Evolutionary conservation across 768 basidiomycete species (phyloP).

Genomic region (Rubroboletus satanas): DNA sequence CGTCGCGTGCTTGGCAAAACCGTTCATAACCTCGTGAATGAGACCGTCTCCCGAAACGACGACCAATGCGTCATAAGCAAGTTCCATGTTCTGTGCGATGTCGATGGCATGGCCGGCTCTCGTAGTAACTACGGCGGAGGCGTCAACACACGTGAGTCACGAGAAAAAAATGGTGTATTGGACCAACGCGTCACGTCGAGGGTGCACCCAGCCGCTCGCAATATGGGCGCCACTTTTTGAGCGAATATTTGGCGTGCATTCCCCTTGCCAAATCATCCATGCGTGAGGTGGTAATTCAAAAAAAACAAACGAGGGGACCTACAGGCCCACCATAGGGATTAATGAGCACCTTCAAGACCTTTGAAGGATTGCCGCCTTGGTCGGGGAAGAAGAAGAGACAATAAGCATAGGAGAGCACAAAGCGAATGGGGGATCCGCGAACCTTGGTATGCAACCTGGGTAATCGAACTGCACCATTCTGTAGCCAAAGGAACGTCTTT

Average conservation of each 20-base stretch:
- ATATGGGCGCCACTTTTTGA: conserved; percentile 64
- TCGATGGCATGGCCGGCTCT: conserved; percentile 62
- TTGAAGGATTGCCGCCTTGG: conserved; percentile 49
- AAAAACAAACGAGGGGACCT: conserved; percentile 22
- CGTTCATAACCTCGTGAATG: conserved; percentile 81
- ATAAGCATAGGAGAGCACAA: neutral
- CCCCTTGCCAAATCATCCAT: conserved; percentile 47
- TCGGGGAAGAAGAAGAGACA: neutral
- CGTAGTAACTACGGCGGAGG: conserved; percentile 50
- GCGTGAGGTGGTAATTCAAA: neutral
- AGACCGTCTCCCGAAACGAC: conserved; percentile 82
- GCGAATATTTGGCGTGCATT: conserved; percentile 53
- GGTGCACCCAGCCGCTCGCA: conserved; percentile 60
- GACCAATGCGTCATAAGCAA: conserved; percentile 69
- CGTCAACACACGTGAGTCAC: neutral
- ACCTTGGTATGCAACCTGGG: conserved; percentile 63
- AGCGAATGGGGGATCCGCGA: neutral
- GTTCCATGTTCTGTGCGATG: conserved; percentile 50
- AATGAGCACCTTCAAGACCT: conserved; percentile 63
- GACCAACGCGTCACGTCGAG: conserved; percentile 61
- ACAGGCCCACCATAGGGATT: conserved; percentile 83
- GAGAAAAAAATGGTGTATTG: neutral
- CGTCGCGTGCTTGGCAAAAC: conserved; percentile 63
- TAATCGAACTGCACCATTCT: conserved; percentile 53
- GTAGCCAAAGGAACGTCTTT: conserved; percentile 33